These are phyloP conservation scores for Aspergillus ustus DNA, from an alignment of 2,329 filamentous ascomycete species.

Conservation along the genomic window DNA sequence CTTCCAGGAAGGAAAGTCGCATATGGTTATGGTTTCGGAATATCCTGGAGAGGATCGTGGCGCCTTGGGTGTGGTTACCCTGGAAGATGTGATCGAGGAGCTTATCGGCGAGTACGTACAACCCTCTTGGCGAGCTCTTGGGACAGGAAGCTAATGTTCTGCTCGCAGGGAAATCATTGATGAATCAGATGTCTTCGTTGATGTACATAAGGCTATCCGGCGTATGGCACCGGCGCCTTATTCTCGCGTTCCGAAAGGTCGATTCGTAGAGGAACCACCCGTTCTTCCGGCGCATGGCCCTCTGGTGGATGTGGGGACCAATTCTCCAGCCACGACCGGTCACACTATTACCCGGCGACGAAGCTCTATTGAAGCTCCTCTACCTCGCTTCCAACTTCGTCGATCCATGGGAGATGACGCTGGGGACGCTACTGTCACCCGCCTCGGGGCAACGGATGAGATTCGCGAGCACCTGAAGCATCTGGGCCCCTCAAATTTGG, in stretches of 20 bases:
- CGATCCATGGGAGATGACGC: constrained; percentile 37
- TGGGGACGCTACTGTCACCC: constrained; percentile 42
- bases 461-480: constrained; percentile 65
- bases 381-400: constrained; percentile 47
- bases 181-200: constrained; percentile 96
- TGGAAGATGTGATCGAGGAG: constrained; percentile 98
- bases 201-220: constrained; percentile 96
- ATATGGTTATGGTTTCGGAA: constrained; percentile 96
- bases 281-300: constrained; percentile 37
- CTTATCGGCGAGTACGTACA: constrained; percentile 87
- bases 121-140: no score
- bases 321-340: constrained; percentile 32
- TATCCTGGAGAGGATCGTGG: constrained; percentile 88
- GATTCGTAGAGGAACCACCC: constrained; percentile 55
- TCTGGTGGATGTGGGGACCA: constrained; percentile 54
- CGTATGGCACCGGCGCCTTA: constrained; percentile 84
- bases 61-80: constrained; percentile 87
- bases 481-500: constrained; percentile 67
- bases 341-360: constrained; percentile 32
- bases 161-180: constrained; percentile 86
- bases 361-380: constrained; percentile 41
- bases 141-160: constrained; percentile 26
- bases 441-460: constrained; percentile 59
- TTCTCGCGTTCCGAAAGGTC: constrained; percentile 66
- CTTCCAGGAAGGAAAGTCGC: constrained; percentile 98